Evolutionary conservation across 75 land plant species (phyloP), one percentile per base, ranked within the genome.

Genomic region (Picea glauca): DNA sequence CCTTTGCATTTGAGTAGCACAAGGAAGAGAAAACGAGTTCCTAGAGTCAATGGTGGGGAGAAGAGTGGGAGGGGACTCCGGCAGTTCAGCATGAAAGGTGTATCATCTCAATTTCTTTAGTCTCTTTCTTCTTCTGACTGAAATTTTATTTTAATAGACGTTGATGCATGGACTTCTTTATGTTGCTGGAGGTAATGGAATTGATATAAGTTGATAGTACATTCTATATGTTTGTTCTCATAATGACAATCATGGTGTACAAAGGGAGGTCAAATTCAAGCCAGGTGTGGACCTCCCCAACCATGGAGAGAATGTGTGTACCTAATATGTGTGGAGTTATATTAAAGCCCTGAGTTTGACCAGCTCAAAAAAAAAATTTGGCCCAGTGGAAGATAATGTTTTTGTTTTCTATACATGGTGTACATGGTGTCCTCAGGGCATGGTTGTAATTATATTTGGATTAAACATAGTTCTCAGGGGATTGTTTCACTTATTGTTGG

Each of bases 21-120:
- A 75, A 87, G 85, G 82, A 87, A 87, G 81, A 83, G 87, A 15
- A 87, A 84, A 54, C 72, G 67, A 31, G 78, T 88, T 46, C 76
- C 80, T 15, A 64, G 89, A 62, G 77, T 80, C 43, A 61, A 81
- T 23, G 86, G 77, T 58, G 83, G 81, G 11, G 89, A 87, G 78
- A 87, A 87, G 35, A 82, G 88, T 70, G 89, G 87, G 13, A 81
- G 83, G 81, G 89, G 87, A 59, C 85, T 87, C 31, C 75, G 87
- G 18, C 89, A 87, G 68, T 87, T 87, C 74, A 87, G 87, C 70
- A 87, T 87, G 89, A 87, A 87, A 5, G 50, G 50, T 46, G 50
- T 46, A 46, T 5, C 5, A 43, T 43, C 50, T 5, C 7, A 5
- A 5, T 0, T 46, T 6, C 5, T 6, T 5, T 5, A 5, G 5